Base-by-base conservation (phyloP, 768 basidiomycete genomes). In the Mycena haematopus region DNA sequence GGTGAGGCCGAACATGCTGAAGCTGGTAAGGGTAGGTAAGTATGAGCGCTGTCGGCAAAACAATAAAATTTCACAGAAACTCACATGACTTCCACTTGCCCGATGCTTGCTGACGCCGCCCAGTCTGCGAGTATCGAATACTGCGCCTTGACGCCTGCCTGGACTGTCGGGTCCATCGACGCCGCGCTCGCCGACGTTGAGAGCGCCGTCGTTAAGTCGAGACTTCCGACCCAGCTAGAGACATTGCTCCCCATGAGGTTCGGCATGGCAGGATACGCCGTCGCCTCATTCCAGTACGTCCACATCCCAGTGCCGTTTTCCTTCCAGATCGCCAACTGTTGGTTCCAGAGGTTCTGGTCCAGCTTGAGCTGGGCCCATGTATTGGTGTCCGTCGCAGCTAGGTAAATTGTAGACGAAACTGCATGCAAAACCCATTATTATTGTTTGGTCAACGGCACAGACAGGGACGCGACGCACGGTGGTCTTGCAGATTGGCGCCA, bases 261-360 rank as follows among this genome's bases (percentile, higher is more conserved):
- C 10, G 46, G 25, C 0, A 61, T 58, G 11, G 62, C 38, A 10
- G 66, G 66, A 38, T 67, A 67, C 52, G 66, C 66, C 19, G 42
- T 61, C 17, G 66, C 66, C 52, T 67, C 66, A 59, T 67, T 67
- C 66, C 51, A 61, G 51, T 67, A 67, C 31, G 62, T 67, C 62
- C 62, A 67, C 66, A 67, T 64, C 10, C 66, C 66, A 0, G 66
- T 67, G 6, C 66, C 66, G n/a, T 63, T 61, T 35, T 25, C 17
- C 8, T 22, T 24, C 66, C 66, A 67, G 42, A 67, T 61, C 14
- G 58, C 66, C 15, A 67, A 52, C 52, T 67, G 62, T 14, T 61
- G 31, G 29, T 60, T 51, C 59, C 59, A 64, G 1, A 67, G 56
- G 14, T 24, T 17, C 35, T 58, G 21, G 56, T 58, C 55, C 31